These are phyloP conservation scores for Solanum corneliomulleri DNA, from an alignment of 257 asterid genomes.

Conservation along the genomic window DNA sequence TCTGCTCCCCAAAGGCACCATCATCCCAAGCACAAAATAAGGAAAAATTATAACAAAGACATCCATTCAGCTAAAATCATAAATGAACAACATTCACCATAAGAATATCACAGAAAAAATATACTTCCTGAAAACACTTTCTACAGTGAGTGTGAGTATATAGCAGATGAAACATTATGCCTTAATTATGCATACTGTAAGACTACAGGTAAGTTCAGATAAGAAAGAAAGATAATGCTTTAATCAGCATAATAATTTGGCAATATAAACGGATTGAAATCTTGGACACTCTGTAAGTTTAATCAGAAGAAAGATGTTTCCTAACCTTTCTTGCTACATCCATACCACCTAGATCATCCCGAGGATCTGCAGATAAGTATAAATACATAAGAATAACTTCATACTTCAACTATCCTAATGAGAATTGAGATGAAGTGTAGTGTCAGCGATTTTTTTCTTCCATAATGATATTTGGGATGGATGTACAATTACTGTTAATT, in stretches of 20 bases:
- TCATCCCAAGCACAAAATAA: not conserved
- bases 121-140: not conserved
- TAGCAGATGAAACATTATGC: not conserved
- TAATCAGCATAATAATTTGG: not conserved
- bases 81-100: not conserved
- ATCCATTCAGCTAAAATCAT: not conserved
- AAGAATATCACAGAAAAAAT: not conserved
- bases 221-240: not conserved
- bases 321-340: conserved; percentile 96
- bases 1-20: not conserved
- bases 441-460: not conserved
- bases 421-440: not conserved
- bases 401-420: not conserved
- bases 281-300: not conserved
- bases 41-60: not conserved
- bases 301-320: not conserved
- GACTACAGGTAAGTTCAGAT: not conserved
- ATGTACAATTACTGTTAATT: not conserved
- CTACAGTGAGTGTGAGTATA: not conserved
- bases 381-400: conserved; percentile 12
- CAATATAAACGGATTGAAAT: not conserved
- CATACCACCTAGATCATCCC: conserved; percentile 96
- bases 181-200: not conserved
- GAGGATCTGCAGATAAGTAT: conserved; percentile 59
- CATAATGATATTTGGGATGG: not conserved